Conservation (phyloP, 306 rosid genomes). For the Rubus parviflorus region DNA sequence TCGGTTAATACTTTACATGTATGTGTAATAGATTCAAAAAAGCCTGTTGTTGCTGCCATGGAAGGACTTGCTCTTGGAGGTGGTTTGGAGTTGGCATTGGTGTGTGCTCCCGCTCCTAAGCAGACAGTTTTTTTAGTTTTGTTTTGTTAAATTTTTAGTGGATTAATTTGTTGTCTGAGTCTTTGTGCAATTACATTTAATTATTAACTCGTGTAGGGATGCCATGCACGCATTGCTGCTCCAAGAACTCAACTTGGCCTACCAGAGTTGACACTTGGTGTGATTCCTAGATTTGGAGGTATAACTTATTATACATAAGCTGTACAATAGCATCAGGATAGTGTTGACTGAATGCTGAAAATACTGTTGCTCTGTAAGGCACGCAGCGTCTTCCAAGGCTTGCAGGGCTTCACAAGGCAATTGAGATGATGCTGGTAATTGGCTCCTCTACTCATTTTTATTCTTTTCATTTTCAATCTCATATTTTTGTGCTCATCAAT, state of each 20-base stretch:
- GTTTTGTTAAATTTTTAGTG: not conserved
- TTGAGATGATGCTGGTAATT: conserved; percentile 94
- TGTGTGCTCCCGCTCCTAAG: conserved; percentile 41
- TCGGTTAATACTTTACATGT: not conserved
- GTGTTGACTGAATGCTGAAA: conserved; percentile 29
- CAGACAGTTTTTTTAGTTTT: not conserved
- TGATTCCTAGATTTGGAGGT: conserved; percentile 99
- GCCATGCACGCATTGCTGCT: conserved; percentile 88
- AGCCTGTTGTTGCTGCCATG: conserved; percentile 90
- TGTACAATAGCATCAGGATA: conserved; percentile 15
- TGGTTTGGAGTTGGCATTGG: conserved; percentile 95
- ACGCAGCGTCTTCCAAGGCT: conserved; percentile 99
- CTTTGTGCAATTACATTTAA: conserved; percentile 9
- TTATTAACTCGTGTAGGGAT: conserved; percentile 56
- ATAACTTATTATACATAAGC: conserved; percentile 21
- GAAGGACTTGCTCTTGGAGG: conserved; percentile 99
- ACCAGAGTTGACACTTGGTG: conserved; percentile 91
- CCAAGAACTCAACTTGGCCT: conserved; percentile 85
- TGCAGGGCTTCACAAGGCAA: conserved; percentile 70
- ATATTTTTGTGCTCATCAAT: not conserved
- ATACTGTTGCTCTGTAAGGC: conserved; percentile 50
- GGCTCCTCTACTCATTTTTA: not conserved
- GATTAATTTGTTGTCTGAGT: conserved; percentile 7
- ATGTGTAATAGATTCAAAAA: conserved; percentile 64
- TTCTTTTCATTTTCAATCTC: not conserved